Conservation (phyloP, 1,284 basidiomycete genomes). For the Mycosarcoma mackinlayi region DNA sequence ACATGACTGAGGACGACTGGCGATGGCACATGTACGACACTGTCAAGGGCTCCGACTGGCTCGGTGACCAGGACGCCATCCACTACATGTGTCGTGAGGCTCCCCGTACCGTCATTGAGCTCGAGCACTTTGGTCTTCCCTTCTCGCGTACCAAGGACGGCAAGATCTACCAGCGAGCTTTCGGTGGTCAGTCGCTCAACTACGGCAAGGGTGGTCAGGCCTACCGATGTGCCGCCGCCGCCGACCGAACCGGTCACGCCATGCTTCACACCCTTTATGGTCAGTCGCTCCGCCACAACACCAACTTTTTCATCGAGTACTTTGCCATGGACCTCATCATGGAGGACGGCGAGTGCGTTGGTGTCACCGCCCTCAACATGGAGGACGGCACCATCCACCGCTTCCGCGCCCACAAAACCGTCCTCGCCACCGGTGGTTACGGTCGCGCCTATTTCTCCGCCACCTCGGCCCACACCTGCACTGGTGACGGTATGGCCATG, state of each 20-base stretch:
- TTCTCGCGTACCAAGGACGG: conserved; percentile 99
- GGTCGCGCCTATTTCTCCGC: conserved; percentile 99
- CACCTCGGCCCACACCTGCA: conserved; percentile 98
- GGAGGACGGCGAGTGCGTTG: conserved; percentile 98
- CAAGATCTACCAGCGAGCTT: conserved; percentile 99
- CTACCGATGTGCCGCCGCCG: conserved; percentile 97
- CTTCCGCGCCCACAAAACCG: conserved; percentile 98
- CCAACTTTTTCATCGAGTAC: conserved; percentile 99
- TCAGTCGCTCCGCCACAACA: conserved; percentile 98
- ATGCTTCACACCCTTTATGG: conserved; percentile 98
- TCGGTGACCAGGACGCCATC: conserved; percentile 99
- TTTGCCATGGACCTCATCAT: conserved; percentile 96
- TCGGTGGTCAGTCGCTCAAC: conserved; percentile 97
- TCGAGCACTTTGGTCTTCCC: conserved; percentile 98
- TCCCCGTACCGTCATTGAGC: conserved; percentile 90
- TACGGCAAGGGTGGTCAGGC: conserved; percentile 99
- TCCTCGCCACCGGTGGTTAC: conserved; percentile 97
- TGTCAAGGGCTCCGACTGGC: conserved; percentile 99
- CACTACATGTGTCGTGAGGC: conserved; percentile 99
- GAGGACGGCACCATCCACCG: conserved; percentile 99
- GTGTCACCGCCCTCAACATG: conserved; percentile 98
- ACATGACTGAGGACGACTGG: conserved; percentile 83
- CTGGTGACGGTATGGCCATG: conserved; percentile 99
- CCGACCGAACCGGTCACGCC: conserved; percentile 98
- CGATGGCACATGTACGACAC: conserved; percentile 99